A percentile compares a stretch with the other conserved stretches of the same genome.
phyloP scores from a whole-genome alignment of 306 rosid genomes.

The Prosopis cineraria region DNA sequence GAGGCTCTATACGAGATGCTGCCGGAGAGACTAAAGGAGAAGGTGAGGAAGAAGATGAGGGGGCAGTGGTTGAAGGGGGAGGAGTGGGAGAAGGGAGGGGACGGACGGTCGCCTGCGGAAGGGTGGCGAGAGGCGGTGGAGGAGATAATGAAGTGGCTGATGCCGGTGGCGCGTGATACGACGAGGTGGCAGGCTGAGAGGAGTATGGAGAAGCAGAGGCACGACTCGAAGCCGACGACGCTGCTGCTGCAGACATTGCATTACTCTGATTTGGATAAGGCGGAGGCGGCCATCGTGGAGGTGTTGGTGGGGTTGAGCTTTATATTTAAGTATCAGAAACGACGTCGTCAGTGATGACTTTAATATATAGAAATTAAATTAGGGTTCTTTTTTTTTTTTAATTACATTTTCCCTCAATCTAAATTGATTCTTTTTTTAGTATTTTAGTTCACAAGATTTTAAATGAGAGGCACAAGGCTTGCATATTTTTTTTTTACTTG shows the following conservation, averaged over 20 bases:
- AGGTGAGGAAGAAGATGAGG: conserved; percentile 45
- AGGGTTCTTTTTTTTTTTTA: background rate
- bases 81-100: conserved; percentile 21
- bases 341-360: background rate
- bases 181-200: conserved; percentile 67
- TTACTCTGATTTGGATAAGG: conserved; percentile 74
- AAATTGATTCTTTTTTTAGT: background rate
- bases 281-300: conserved; percentile 66
- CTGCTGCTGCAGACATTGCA: conserved; percentile 71
- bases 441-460: background rate
- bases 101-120: conserved; percentile 26
- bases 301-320: conserved; percentile 68
- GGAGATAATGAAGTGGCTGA: conserved; percentile 65
- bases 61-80: conserved; percentile 26
- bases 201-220: conserved; percentile 54
- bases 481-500: background rate
- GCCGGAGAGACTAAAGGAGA: conserved; percentile 48
- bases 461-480: background rate
- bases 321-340: conserved; percentile 47
- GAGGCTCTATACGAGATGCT: conserved; percentile 62
- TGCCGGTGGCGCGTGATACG: conserved; percentile 66
- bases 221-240: conserved; percentile 42
- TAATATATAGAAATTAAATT: background rate
- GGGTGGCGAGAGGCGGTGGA: conserved; percentile 50
- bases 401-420: background rate